Base-by-base conservation (phyloP, 805 yeast species). In the Yamadazyma ubonensis region DNA sequence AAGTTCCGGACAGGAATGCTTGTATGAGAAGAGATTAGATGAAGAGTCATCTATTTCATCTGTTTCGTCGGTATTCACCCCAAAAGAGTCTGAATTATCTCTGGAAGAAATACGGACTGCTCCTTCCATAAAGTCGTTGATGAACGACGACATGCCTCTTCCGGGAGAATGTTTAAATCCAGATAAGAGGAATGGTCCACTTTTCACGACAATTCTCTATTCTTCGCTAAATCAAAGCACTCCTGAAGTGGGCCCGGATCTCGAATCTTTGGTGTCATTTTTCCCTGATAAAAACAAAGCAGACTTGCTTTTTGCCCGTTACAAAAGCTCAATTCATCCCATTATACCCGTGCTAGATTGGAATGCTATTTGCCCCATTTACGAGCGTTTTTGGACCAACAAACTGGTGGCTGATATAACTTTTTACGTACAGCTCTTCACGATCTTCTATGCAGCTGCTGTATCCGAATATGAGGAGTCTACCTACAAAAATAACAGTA, bases 401-500 rank as follows among this genome's bases (percentile, higher is more conserved):
- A 25, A 14, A 22, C 10, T 10, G 12, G 28, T 37, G 18, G 46
- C 37, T 3, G 33, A 32, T 23, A 30, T 44, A 18, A 21, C 33
- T 3, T 43, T 41, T 29, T 43, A 26, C 33, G 39, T 41, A 8
- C 33, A 18, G n/a, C 19, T 46, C 1, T 46, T 43, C 23, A 37
- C 50, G 5, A 41, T 46, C 15, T 38, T 46, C 15, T 46, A 46
- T 35, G 50, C 48, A 5, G 44, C 48, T 9, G 41, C 50, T 5
- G 50, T 43, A 2, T 44, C 48, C 5, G 45, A 43, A 21, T 46
- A 33, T 22, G 48, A 46, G 28, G 48, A 43, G 33, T n/a, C 28
- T 4, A 31, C 36, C 19, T 34, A 21, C 17, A 33, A 36, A n/a
- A 15, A 32, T 11, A 21, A 23, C 22, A 19, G n/a, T 5, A 21